phyloP scores from a whole-genome alignment of 2,329 filamentous ascomycete genomes.

The Cryphonectria naterciae region DNA sequence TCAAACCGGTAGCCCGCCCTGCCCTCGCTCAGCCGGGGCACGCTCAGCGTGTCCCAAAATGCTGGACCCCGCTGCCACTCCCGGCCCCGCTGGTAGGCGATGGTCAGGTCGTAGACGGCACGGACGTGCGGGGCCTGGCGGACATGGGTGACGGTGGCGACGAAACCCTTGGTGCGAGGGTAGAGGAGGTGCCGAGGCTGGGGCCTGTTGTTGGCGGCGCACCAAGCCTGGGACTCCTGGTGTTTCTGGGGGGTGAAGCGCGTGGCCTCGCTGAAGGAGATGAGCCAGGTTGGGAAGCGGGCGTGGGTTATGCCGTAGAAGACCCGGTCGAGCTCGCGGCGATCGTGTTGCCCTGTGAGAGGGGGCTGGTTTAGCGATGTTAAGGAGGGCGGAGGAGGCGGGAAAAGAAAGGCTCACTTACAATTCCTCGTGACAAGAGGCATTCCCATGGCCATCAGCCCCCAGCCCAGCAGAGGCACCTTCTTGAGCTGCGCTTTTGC shows the following conservation, averaged over 20 bases:
- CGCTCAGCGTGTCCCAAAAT: slow-evolving; percentile 58
- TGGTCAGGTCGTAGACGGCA: slow-evolving; percentile 60
- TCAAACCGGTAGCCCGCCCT: slow-evolving; percentile 51
- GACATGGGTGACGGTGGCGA: slow-evolving; percentile 61
- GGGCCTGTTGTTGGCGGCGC: slow-evolving; percentile 51
- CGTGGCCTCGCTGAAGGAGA: slow-evolving; percentile 68
- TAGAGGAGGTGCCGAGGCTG: slow-evolving; percentile 63
- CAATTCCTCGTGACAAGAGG: slow-evolving; percentile 65
- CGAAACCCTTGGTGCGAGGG: slow-evolving; percentile 64
- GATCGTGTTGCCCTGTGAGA: slow-evolving; percentile 42
- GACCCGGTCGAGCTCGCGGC: slow-evolving; percentile 58
- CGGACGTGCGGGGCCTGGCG: slow-evolving; percentile 54
- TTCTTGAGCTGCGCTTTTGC: slow-evolving; percentile 62
- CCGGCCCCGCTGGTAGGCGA: slow-evolving; percentile 53
- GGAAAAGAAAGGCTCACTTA: not conserved
- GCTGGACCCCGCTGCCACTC: slow-evolving; percentile 51
- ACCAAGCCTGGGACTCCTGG: slow-evolving; percentile 55
- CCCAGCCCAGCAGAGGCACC: slow-evolving; percentile 67
- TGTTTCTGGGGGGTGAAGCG: slow-evolving; percentile 60
- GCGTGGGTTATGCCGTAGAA: slow-evolving; percentile 57
- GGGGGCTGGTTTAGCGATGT: not conserved
- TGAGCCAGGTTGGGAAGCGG: slow-evolving; percentile 64
- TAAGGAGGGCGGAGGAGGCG: not conserved
- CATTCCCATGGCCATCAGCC: slow-evolving; percentile 68
- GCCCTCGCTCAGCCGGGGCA: slow-evolving; percentile 43